These are phyloP conservation scores for Pestalotiopsis sp. DNA, from an alignment of 2,329 filamentous ascomycete genomes.

Conservation along the genomic window DNA sequence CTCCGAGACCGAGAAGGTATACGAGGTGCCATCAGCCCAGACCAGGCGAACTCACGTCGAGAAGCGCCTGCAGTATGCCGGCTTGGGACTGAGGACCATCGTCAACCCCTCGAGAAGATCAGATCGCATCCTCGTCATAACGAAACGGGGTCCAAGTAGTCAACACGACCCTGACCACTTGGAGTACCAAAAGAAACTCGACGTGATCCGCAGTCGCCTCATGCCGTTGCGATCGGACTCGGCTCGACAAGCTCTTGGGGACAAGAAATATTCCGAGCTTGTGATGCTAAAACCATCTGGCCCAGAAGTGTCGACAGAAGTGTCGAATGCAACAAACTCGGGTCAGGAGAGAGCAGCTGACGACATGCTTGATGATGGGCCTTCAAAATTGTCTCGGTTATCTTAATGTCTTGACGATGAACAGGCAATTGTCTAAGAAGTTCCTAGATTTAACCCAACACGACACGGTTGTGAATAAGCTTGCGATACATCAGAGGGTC, in stretches of 20 bases:
- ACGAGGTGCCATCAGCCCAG: neutral
- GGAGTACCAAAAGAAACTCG: neutral
- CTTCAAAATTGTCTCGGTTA: no score
- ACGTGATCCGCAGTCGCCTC: neutral
- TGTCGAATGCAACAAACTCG: neutral
- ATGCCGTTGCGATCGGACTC: neutral
- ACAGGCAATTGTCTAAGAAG: no score
- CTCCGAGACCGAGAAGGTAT: neutral
- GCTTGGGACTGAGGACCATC: neutral
- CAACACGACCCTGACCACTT: neutral
- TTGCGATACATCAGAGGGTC: no score
- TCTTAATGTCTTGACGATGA: no score
- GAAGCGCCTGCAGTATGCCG: neutral
- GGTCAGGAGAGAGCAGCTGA: neutral
- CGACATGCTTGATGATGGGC: neutral
- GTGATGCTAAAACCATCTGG: neutral
- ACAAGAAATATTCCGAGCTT: neutral
- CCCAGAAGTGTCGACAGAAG: neutral
- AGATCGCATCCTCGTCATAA: neutral
- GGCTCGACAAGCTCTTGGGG: neutral
- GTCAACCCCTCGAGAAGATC: neutral
- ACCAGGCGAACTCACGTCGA: neutral
- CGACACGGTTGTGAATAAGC: no score
- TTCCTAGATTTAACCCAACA: no score
- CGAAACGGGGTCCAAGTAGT: neutral